Evolutionary conservation across 352 stramenopile species (phyloP).

Genomic region (Nannochloropsis limnetica): DNA sequence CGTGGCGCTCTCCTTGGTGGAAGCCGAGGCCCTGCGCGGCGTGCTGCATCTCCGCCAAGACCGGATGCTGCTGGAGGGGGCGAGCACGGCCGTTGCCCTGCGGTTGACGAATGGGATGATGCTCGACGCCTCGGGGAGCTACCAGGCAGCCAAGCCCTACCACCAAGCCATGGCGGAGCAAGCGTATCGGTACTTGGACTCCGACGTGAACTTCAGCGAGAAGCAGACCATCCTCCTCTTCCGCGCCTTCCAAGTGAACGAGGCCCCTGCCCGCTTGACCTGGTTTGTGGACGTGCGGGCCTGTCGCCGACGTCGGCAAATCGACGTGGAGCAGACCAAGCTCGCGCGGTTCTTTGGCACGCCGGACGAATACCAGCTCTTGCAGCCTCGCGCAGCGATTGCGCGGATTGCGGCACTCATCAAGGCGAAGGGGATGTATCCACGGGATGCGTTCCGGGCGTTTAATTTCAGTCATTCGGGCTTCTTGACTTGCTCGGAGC

Average conservation of each 20-base stretch:
- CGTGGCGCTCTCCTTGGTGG: slow-evolving; percentile 85
- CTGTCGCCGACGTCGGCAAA: slow-evolving; percentile 80
- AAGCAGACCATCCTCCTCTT: slow-evolving; percentile 81
- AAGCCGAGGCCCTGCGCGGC: slow-evolving; percentile 77
- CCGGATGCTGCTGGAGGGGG: slow-evolving; percentile 15
- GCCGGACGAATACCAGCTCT: slow-evolving; percentile 88
- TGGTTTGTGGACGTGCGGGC: slow-evolving; percentile 76
- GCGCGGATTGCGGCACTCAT: slow-evolving; percentile 67
- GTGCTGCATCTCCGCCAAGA: slow-evolving; percentile 41
- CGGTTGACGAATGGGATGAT: slow-evolving; percentile 61
- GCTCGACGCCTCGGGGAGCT: slow-evolving; percentile 65
- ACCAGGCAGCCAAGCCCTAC: slow-evolving; percentile 61
- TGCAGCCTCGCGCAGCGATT: slow-evolving; percentile 72
- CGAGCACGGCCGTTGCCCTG: slow-evolving; percentile 57
- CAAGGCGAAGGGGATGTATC: slow-evolving; percentile 69
- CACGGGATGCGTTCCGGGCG: slow-evolving; percentile 71
- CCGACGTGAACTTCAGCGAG: slow-evolving; percentile 92
- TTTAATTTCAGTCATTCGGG: slow-evolving; percentile 75
- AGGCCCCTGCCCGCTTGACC: slow-evolving; percentile 57
- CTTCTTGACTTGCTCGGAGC: slow-evolving; percentile 68
- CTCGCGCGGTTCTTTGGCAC: slow-evolving; percentile 94
- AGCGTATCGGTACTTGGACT: slow-evolving; percentile 96
- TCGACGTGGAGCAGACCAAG: slow-evolving; percentile 66
- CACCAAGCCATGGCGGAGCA: slow-evolving; percentile 67
- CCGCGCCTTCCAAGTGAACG: slow-evolving; percentile 64